Evolutionary conservation across 2,329 filamentous ascomycete genomes (phyloP).

Genomic region (Cytospora piceicola): DNA sequence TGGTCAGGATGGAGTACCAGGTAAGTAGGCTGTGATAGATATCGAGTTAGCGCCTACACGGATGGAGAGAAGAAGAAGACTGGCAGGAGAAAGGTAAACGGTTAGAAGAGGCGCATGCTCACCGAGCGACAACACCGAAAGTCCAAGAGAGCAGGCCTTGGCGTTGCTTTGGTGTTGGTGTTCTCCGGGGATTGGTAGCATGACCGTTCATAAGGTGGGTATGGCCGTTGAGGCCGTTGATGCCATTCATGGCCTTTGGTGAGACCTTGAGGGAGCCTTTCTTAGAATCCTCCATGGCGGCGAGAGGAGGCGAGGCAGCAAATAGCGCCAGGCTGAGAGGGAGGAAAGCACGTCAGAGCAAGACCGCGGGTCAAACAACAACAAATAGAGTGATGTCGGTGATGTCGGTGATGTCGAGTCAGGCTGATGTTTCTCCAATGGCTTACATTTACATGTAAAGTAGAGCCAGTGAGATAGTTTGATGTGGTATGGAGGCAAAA

Average conservation of each 20-base stretch:
- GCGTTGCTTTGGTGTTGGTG: conserved; percentile 33
- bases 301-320: conserved; percentile 31
- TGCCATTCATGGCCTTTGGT: conserved; percentile 36
- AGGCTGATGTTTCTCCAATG: not conserved
- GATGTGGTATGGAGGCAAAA: not conserved
- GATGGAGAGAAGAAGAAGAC: conserved; percentile 5
- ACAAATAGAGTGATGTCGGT: conserved; percentile 5
- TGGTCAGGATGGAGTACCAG: conserved; percentile 84
- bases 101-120: conserved; percentile 28
- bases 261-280: conserved; percentile 44
- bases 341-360: conserved; percentile 8
- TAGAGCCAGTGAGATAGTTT: not conserved
- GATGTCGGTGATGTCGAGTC: not conserved
- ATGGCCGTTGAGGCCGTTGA: conserved; percentile 36
- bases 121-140: conserved; percentile 60
- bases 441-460: not conserved
- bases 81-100: conserved; percentile 1
- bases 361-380: conserved; percentile 9
- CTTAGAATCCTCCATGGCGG: conserved; percentile 45
- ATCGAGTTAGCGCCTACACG: conserved; percentile 23
- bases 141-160: conserved; percentile 44
- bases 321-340: conserved; percentile 24
- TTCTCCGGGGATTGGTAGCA: conserved; percentile 40
- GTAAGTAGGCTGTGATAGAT: conserved; percentile 65
- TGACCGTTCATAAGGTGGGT: conserved; percentile 42